Conservation (phyloP, 2,329 filamentous ascomycete genomes). For the Chaetomium strumarium region DNA sequence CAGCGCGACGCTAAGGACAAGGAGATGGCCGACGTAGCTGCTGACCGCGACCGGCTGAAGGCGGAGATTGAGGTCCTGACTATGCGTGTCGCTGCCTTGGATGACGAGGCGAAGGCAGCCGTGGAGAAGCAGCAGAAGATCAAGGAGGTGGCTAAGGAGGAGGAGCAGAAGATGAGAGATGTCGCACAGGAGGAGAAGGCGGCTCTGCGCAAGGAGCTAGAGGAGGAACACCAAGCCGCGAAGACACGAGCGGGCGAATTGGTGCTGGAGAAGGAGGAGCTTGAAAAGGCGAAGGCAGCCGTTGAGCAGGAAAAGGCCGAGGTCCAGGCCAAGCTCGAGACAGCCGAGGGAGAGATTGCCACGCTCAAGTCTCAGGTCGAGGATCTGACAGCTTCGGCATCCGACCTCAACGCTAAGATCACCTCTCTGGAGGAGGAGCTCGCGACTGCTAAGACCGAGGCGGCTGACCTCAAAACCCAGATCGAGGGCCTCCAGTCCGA, state of each 20-base stretch:
- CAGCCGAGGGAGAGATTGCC: constrained; percentile 25
- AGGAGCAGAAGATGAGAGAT: constrained; percentile 23
- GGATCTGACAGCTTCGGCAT: constrained; percentile 24
- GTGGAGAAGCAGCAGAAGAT: constrained; percentile 24
- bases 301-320: constrained; percentile 26
- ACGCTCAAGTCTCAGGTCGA: constrained; percentile 27
- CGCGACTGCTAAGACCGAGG: constrained; percentile 17
- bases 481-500: constrained; percentile 23
- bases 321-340: constrained; percentile 22
- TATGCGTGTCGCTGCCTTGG: constrained; percentile 13
- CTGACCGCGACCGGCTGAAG: constrained; percentile 19
- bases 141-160: constrained; percentile 22
- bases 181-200: constrained; percentile 24
- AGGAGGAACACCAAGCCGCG: constrained; percentile 23
- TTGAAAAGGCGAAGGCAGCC: constrained; percentile 26
- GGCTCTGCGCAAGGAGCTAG: constrained; percentile 19
- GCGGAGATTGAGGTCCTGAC: constrained; percentile 9
- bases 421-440: constrained; percentile 26
- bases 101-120: constrained; percentile 17
- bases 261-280: constrained; percentile 27
- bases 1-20: constrained; percentile 24
- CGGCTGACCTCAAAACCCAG: constrained; percentile 15
- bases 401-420: constrained; percentile 24
- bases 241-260: constrained; percentile 20
- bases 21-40: constrained; percentile 21